phyloP scores from a whole-genome alignment of 805 yeast species.

The Candida bentonensis region DNA sequence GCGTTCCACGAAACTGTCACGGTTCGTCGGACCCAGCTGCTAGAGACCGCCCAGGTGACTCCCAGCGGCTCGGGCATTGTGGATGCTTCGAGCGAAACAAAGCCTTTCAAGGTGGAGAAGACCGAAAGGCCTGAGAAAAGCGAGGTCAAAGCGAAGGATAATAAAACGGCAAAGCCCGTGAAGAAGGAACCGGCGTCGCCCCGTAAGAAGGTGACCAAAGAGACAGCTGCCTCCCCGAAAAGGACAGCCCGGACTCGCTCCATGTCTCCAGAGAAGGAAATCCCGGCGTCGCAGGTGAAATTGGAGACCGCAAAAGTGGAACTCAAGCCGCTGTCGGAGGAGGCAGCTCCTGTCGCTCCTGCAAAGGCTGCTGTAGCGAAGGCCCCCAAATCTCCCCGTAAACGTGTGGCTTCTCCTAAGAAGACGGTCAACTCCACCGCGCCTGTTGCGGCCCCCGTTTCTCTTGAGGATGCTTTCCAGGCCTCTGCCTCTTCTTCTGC shows the following conservation, averaged over 20 bases:
- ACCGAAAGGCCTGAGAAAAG: too few species aligned
- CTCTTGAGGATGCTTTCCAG: slow-evolving; percentile 1
- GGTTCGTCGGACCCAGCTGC: neutral
- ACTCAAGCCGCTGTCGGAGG: neutral
- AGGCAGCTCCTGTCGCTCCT: too few species aligned
- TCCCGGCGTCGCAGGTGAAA: neutral
- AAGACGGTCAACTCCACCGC: too few species aligned
- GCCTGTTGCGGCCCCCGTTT: neutral
- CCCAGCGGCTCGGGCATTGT: neutral
- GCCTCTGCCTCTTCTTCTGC: neutral
- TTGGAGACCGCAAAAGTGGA: too few species aligned
- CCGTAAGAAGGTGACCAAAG: neutral
- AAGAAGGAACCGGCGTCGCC: neutral
- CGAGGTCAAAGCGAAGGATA: too few species aligned
- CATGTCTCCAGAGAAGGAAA: neutral
- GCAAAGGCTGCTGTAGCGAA: too few species aligned
- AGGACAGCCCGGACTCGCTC: neutral
- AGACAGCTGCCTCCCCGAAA: neutral
- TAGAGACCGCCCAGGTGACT: neutral
- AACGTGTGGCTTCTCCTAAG: neutral
- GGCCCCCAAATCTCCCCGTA: neutral
- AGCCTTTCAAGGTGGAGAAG: neutral
- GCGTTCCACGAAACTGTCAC: neutral
- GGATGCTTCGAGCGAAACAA: neutral
- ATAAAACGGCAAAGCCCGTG: neutral